Base-by-base conservation (phyloP, 2,329 filamentous ascomycete genomes). In the Elsinoe ampelina region DNA sequence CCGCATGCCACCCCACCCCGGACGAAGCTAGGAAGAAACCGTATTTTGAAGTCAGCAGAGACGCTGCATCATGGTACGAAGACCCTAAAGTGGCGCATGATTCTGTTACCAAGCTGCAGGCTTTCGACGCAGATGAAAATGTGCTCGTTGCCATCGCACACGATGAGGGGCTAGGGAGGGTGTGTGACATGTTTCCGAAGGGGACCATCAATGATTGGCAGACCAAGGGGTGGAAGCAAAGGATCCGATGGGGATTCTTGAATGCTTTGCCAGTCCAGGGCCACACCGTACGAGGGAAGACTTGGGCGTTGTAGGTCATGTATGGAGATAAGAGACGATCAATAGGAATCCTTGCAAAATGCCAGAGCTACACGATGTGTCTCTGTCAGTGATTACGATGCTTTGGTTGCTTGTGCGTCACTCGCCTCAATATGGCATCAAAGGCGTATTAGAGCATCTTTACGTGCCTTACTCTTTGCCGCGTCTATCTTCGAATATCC, bases 111-210 rank as follows among this genome's bases (percentile, higher is more conserved):
- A 58, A 51, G 4, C 41, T 64, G 12, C 58, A 60, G 47, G 61
- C 61, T 11, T 62, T 63, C 35, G 63, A 64, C 47, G 62, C 62
- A 2, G 58, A 63, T 57, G 60, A 60, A 0, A 63, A 63, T 36
- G 58, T 64, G 3, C 36, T 63, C 22, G 61, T 62, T 5, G 20
- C 62, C 3, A 63, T 64, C 17, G 63, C 63, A 7, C 63, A 64
- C 30, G 63, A 64, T 47, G 55, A 59, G 26, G 62, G 61, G 8
- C 58, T 61, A 1, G 39, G 61, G 34, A 57, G 60, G n/a, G 55
- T 56, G 1, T 50, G 63, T 54, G 54, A 54, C 3, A 61, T 63
- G 38, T 63, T 64, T 17, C 62, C 62, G 4, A 55, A 63, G 13
- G 41, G 41, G 2, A 62, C 57, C 2, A 58, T 64, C 19, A 63